Evolutionary conservation across 495 filamentous ascomycete species (phyloP), one percentile per base, ranked within the genome.

Genomic region (Xylaria curta): DNA sequence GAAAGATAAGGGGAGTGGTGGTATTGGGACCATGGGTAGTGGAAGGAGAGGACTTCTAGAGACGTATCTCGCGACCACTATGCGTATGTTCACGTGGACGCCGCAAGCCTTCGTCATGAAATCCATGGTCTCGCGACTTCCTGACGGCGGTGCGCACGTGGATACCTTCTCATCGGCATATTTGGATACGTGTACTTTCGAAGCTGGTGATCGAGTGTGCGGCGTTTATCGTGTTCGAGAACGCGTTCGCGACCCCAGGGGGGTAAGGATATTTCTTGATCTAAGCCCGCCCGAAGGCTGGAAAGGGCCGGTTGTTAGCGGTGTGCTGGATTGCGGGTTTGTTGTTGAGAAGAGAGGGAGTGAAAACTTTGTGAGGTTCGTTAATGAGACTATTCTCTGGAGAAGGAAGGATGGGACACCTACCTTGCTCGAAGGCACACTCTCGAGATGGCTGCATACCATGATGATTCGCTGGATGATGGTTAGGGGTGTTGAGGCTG

Each of bases 371-470:
- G 66, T 66, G 49, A 46, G 60, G 33, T 79, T 80, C 53, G 74
- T 78, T 56, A 80, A 79, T 53, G 78, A 82, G 75, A 80, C 78
- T 46, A 70, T 77, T 62, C 46, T 80, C 69, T 82, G 80, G 80
- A 76, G 80, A 56, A 56, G 46, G 67, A 26, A 47, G 17, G 67
- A 53, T 13, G 80, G 68, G 68, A 74, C 64, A 21, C 56, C 66
- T 12, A 74, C 74, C 33, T 6, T 79, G 69, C 59, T 81, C 51
- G 80, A 80, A 64, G 74, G 75, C 4, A 5, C 42, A 17, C 12
- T 77, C 8, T 75, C 75, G 24, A 64, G 74, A 64, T 77, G 74
- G 78, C 47, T 80, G 42, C 80, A 81, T 72, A 44, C 33, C 8
- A 33, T 77, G 7, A 70, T 80, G 75, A 67, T 75, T 26, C 15